Conservation (phyloP, 352 stramenopile species). For the Salisapilia sapeloensis region DNA sequence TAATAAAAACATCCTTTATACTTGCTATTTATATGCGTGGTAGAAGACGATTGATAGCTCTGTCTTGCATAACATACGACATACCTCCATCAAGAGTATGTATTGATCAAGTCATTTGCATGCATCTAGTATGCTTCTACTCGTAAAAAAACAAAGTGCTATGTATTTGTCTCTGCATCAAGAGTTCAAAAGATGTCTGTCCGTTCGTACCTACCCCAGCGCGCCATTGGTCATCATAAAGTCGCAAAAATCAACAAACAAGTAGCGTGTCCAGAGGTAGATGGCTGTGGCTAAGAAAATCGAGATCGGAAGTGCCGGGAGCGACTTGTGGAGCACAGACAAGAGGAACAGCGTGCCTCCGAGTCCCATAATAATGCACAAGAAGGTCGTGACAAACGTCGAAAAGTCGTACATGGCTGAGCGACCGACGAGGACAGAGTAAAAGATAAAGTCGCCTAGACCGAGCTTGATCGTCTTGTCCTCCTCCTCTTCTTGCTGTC, state of each 20-base stretch:
- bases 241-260: slow-evolving; percentile 70
- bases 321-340: slow-evolving; percentile 83
- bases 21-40: too few relatives aligned
- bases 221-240: slow-evolving; percentile 32
- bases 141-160: too few relatives aligned
- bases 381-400: slow-evolving; percentile 86
- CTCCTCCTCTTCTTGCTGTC: slow-evolving; percentile 36
- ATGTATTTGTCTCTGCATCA: too few relatives aligned
- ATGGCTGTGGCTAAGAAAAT: slow-evolving; percentile 74
- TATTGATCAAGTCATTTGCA: too few relatives aligned
- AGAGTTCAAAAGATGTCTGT: too few relatives aligned
- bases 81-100: too few relatives aligned
- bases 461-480: slow-evolving; percentile 88
- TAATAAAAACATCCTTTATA: too few relatives aligned
- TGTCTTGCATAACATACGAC: too few relatives aligned
- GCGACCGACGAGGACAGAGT: slow-evolving; percentile 93
- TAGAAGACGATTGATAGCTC: too few relatives aligned
- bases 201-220: background rate
- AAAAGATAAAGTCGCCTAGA: slow-evolving; percentile 98
- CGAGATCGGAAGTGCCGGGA: slow-evolving; percentile 93
- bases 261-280: slow-evolving; percentile 70
- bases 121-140: too few relatives aligned
- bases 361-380: slow-evolving; percentile 90
- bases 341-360: slow-evolving; percentile 91
- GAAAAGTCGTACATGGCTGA: slow-evolving; percentile 93